Percentiles rank a stretch among this genome's conserved stretches.
Conservation (phyloP, 2,329 filamentous ascomycete species). For the Drechslerella dactyloides region DNA sequence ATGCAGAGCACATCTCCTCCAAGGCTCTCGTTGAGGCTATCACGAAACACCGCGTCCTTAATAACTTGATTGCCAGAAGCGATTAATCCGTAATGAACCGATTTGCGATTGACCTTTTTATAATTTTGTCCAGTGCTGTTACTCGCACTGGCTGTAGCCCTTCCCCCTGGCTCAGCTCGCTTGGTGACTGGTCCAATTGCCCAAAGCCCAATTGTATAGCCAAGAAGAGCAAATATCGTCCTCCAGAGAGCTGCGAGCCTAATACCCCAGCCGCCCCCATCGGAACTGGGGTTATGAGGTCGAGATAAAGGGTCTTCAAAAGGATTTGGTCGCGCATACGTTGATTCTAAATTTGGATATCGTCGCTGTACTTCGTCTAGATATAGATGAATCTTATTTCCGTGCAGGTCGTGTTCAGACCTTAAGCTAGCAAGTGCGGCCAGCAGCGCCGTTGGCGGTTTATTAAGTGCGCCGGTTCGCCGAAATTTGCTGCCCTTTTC, state of each 20-base stretch:
- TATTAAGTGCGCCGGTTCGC: background rate
- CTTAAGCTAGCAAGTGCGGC: background rate
- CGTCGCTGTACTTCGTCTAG: background rate
- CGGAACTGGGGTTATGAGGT: no score
- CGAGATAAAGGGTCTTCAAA: no score
- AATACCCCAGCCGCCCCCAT: no score
- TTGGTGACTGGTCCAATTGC: background rate
- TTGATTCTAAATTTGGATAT: background rate
- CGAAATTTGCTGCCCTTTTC: background rate
- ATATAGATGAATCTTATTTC: background rate
- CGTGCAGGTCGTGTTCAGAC: background rate
- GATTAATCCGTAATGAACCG: conserved; percentile 2
- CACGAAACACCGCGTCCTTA: conserved; percentile 51
- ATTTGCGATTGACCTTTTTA: background rate
- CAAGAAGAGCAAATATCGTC: no score
- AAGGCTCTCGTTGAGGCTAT: conserved; percentile 32
- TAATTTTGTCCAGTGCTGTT: background rate
- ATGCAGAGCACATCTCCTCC: conserved; percentile 14
- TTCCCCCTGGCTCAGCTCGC: background rate
- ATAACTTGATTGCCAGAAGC: conserved; percentile 42
- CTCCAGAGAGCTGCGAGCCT: no score
- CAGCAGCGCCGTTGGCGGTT: background rate
- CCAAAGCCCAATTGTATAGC: no score
- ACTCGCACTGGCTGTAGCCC: background rate
- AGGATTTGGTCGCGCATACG: no score